Base-by-base conservation (phyloP, 179 eudicot genomes). In the Carnegiea gigantea region DNA sequence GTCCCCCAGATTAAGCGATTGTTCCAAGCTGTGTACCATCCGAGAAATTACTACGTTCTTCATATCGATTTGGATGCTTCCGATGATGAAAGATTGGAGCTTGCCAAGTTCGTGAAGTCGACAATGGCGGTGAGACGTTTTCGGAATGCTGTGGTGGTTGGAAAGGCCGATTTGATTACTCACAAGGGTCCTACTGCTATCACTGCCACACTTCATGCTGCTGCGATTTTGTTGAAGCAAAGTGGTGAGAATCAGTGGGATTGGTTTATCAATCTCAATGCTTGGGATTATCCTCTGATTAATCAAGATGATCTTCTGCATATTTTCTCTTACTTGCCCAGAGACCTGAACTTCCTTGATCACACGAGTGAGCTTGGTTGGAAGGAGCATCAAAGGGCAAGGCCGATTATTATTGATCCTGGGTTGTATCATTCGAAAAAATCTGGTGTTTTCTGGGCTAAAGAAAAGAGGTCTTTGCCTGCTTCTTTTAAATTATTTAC, bases 371-470 rank as follows among this genome's bases (percentile, higher is more conserved):
- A 89, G 82, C 83, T 96, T 81, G 98, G 97, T 77, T 96, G 95
- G 97, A 96, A 94, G 92, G 99, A 96, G 98, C 87, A 88, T 83
- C 92, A 94, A 81, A 91, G 99, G 82, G 99, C 92, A 46, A 87
- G 95, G 83, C 99, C 98, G 53, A 92, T 96, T 70, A 90, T 94
- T 51, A 90, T 96, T 53, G 99, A 96, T 85, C 96, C 99, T 77
- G 99, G 95, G 77, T 85, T 96, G 84, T 94, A 96, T 85, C 98
- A 92, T 82, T 70, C 85, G 13, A 91, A 88, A 85, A 96, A 94
- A 88, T 92, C 99, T 60, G 90, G 89, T 74, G 92, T 96, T 5
- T 92, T 89, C 82, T 94, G 90, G 91, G 98, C 99, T 80, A 96
- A 94, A 86, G 99, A 96, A 85, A 96, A 89, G 86, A 90, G 99